Evolutionary conservation across 2,329 filamentous ascomycete species (phyloP), one percentile per base, ranked within the genome.

Genomic region (Purpureocillium lavendulum): DNA sequence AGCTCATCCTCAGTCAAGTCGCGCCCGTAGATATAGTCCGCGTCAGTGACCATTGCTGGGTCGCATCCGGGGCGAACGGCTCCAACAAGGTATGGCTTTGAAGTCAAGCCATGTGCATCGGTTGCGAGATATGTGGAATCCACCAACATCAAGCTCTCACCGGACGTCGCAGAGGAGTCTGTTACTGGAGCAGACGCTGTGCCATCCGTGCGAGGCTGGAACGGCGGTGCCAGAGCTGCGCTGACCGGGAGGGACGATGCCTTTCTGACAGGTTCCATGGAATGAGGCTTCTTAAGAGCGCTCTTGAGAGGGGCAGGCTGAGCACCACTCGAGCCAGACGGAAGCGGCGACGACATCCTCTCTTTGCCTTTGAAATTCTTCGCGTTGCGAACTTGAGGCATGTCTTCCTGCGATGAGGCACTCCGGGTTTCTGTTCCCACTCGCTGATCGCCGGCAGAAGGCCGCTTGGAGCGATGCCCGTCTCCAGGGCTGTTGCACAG

Each of bases 1-100:
- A 71, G 58, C 50, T 82, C 78, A 36, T 77, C 75, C 3, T 71
- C 65, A 1, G 70, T 81, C 26, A 82, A 58, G n/a, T 71, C 63
- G 38, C 77, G 69, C 26, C 59, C 59, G 48, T 82, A 82, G 26
- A 66, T 51, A 50, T 76, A 76, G 46, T 77, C 73, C 7, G 56
- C 58, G 21, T 66, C 58, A 18, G 53, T 61, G 17, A 64, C 67
- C 11, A 53, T 57, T 24, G 64, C 62, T n/a, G 62, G 52, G 15
- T 60, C 60, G 37, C 67, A 50, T 4, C 67, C 70, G 14, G 56
- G 53, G 18, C 71, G 71, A 15, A 75, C 59, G 26, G 59, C 61
- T 26, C 76, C 77, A 36, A 78, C 57, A 14, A 81, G 66, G 47
- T 81, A 80, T 1, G 77, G 76, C 32, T 46, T 30, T 6, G 29